Base-by-base conservation (phyloP, 108 stramenopile species). In the Nitzschia inconspicua region DNA sequence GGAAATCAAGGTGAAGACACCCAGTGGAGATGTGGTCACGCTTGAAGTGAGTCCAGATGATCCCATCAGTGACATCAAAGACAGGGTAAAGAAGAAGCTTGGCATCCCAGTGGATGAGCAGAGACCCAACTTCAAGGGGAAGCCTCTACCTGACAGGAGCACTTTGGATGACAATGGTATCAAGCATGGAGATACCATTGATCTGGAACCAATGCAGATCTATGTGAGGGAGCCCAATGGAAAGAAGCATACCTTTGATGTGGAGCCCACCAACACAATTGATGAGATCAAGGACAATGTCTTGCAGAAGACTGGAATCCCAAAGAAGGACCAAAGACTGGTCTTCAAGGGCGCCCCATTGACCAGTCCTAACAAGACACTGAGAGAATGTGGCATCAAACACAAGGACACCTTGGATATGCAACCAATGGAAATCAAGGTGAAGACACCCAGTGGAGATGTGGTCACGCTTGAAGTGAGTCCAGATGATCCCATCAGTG, bases 51-150 rank as follows among this genome's bases (percentile, higher is more conserved):
- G 7, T 14, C 65, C 70, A 1, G 5, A 27, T 3, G 64, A 66
- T n/a, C 66, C 69, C 6, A 39, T 71, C 32, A 59, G 43, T 23
- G 31, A 9, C 41, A 26, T 76, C 52, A 70, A 71, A 26, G n/a
- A 31, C 19, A 29, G 36, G 14, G 20, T 76, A 1, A 16, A 25
- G 11, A 55, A 61, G 20, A 28, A 42, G 11, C 22, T 39, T 14
- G 35, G 29, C 14, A 60, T 76, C 32, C 65, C 58, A 8, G 23
- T 9, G 18, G 30, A 73, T 11, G 27, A 83, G 28, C 87, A 83
- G 47, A 74, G 79, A 29, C 50, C 80, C 32, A 79, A 72, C 47
- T 84, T 83, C 59, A 69, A 85, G 10, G 78, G 80, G 37, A 82
- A 78, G 68, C 75, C 44, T 4, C 43, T 70, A 14, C 22, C 31